Percentiles rank a stretch among this genome's conserved stretches.
Conservation (phyloP, 805 yeast genomes). For the Wickerhamomyces silvicola region DNA sequence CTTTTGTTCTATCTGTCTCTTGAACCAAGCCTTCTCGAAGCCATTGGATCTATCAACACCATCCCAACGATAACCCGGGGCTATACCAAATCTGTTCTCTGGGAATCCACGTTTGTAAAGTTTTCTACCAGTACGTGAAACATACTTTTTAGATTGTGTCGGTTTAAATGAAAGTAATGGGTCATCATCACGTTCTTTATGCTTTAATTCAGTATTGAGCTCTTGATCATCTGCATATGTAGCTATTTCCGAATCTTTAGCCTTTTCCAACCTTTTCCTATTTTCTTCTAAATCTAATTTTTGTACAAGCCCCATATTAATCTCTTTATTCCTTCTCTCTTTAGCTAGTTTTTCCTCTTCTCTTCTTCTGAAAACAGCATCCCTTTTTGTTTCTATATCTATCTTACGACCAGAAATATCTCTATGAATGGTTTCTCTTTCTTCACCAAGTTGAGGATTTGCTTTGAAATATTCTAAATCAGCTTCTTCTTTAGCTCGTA, state of each 20-base stretch:
- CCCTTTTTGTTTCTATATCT: slow-evolving; percentile 28
- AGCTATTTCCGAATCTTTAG: slow-evolving; percentile 21
- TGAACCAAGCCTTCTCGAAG: slow-evolving; percentile 62
- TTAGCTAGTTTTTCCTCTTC: slow-evolving; percentile 23
- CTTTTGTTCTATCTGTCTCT: slow-evolving; percentile 30
- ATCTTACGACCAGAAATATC: slow-evolving; percentile 54
- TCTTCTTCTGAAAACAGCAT: slow-evolving; percentile 22
- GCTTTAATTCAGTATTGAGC: slow-evolving; percentile 28
- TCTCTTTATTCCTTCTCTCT: slow-evolving; percentile 21
- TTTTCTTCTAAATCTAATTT: slow-evolving; percentile 30
- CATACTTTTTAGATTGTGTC: slow-evolving; percentile 15
- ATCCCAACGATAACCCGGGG: slow-evolving; percentile 86
- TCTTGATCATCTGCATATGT: slow-evolving; percentile 33
- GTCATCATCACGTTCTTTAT: slow-evolving; percentile 45
- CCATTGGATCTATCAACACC: slow-evolving; percentile 89
- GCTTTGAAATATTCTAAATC: slow-evolving; percentile 15
- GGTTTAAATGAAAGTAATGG: slow-evolving; percentile 49
- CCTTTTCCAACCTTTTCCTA: slow-evolving; percentile 24
- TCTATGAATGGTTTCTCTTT: slow-evolving; percentile 44
- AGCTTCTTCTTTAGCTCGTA: slow-evolving; percentile 24
- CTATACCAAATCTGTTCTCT: slow-evolving; percentile 66
- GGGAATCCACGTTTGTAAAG: slow-evolving; percentile 50
- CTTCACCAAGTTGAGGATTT: slow-evolving; percentile 7
- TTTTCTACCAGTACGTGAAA: slow-evolving; percentile 42
- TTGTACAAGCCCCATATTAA: slow-evolving; percentile 35